Conservation (phyloP, 1,139 yeast species). For the Suhomyces bribrorum region DNA sequence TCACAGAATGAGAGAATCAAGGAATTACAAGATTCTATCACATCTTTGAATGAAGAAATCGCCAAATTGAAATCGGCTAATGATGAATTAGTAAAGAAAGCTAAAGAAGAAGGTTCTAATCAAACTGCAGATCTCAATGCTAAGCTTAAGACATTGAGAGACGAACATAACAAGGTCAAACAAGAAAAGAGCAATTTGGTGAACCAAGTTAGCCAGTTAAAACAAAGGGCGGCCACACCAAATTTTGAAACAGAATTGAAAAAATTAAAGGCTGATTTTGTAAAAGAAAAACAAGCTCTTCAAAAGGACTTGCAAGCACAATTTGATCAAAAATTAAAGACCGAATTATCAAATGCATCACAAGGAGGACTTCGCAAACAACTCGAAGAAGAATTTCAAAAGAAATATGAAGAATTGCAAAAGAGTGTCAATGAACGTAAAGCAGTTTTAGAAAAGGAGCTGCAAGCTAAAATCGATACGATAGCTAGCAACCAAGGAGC, state of each 20-base stretch:
- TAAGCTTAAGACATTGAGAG: conserved; percentile 11
- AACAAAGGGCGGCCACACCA: conserved; percentile 1
- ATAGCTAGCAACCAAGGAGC: background rate
- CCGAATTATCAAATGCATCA: conserved; percentile 3
- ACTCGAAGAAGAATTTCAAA: conserved; percentile 17
- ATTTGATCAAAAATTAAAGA: conserved; percentile 15
- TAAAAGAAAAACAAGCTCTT: conserved; percentile 20
- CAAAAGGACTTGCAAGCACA: conserved; percentile 14
- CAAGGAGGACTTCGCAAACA: conserved; percentile 14
- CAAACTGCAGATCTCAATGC: conserved; percentile 9
- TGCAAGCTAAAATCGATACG: conserved; percentile 14
- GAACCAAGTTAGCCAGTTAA: conserved; percentile 15
- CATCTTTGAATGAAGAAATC: conserved; percentile 15
- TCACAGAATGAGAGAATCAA: conserved; percentile 26
- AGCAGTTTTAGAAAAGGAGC: conserved; percentile 22
- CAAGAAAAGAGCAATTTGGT: conserved; percentile 16
- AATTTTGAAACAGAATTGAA: conserved; percentile 11
- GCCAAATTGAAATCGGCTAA: conserved; percentile 11
- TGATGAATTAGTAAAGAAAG: conserved; percentile 9
- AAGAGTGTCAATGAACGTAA: conserved; percentile 21
- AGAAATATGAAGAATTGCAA: conserved; percentile 22
- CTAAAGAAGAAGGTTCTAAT: conserved; percentile 6
- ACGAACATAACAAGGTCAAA: conserved; percentile 13
- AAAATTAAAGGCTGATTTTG: conserved; percentile 19
- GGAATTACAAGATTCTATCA: conserved; percentile 25